phyloP scores from a whole-genome alignment of 208 protist species.

The Phytomonas sp. region DNA sequence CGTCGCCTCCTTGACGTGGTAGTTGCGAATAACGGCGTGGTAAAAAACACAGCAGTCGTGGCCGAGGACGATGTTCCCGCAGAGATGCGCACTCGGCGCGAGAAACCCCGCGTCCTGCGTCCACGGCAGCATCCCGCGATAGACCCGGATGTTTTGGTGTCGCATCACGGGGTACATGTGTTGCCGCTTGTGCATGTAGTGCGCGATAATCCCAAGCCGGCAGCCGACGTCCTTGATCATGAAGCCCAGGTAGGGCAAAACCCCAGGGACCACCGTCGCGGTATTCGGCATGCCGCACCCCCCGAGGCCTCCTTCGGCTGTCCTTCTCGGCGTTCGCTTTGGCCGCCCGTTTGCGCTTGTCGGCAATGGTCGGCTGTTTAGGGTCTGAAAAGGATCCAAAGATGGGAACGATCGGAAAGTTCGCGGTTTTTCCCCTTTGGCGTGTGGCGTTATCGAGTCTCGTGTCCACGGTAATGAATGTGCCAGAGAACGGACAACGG shows the following conservation, averaged over 20 bases:
- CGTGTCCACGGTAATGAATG: neutral
- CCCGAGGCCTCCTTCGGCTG: too few relatives aligned
- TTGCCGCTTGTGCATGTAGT: conserved; percentile 56
- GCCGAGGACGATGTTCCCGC: conserved; percentile 78
- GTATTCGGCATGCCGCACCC: conserved; percentile 29
- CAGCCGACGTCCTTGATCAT: conserved; percentile 83
- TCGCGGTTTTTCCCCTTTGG: too few relatives aligned
- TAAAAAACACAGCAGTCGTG: conserved; percentile 83
- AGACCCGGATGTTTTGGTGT: conserved; percentile 80
- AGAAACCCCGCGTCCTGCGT: conserved; percentile 82
- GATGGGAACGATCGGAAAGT: too few relatives aligned
- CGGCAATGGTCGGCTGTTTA: too few relatives aligned
- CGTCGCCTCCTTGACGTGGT: conserved; percentile 56
- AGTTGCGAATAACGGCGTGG: conserved; percentile 80
- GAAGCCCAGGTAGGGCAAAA: conserved; percentile 72
- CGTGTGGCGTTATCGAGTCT: neutral
- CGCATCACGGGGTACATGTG: conserved; percentile 78
- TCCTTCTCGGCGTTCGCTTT: too few relatives aligned
- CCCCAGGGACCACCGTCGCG: conserved; percentile 45
- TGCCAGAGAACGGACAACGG: neutral
- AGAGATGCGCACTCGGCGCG: conserved; percentile 77
- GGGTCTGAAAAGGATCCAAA: too few relatives aligned
- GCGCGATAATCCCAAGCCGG: conserved; percentile 49
- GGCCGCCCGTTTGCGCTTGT: too few relatives aligned
- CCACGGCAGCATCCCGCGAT: conserved; percentile 79